phyloP scores from a whole-genome alignment of 2,329 filamentous ascomycete genomes.

The Monosporascus sp. region DNA sequence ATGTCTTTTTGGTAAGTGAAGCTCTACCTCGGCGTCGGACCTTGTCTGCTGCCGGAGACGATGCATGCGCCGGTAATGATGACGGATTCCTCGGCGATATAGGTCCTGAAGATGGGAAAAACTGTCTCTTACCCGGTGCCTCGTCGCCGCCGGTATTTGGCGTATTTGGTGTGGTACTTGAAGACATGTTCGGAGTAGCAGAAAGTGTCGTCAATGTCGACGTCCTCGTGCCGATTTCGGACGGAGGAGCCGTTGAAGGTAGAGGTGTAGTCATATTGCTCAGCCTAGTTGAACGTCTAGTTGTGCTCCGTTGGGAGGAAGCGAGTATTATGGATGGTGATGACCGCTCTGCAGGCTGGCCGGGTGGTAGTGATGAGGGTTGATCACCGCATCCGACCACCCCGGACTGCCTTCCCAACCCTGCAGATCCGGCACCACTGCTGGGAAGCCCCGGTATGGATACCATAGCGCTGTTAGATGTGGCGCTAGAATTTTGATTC shows the following conservation, averaged over 20 bases:
- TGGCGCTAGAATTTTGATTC: slow-evolving; percentile 13
- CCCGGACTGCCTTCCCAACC: slow-evolving; percentile 5
- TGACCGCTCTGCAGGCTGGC: slow-evolving; percentile 5
- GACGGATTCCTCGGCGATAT: neutral
- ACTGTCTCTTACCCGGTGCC: neutral
- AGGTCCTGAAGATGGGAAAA: neutral
- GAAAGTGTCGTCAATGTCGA: slow-evolving; percentile 23
- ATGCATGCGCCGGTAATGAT: slow-evolving; percentile 6
- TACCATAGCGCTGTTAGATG: slow-evolving; percentile 10
- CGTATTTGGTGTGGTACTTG: slow-evolving; percentile 20
- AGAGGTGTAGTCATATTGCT: slow-evolving; percentile 14
- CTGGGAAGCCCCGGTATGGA: slow-evolving; percentile 17
- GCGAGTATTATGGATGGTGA: slow-evolving; percentile 20
- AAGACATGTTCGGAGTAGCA: slow-evolving; percentile 20
- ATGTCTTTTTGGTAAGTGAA: slow-evolving; percentile 20
- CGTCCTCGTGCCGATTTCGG: slow-evolving; percentile 15
- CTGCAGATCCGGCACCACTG: neutral
- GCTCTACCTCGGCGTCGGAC: slow-evolving; percentile 21
- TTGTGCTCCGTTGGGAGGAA: slow-evolving; percentile 17
- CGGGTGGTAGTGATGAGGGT: slow-evolving; percentile 1
- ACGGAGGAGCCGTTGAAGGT: slow-evolving; percentile 9
- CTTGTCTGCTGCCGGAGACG: slow-evolving; percentile 14
- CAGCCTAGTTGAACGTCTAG: slow-evolving; percentile 14
- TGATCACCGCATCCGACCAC: slow-evolving; percentile 1
- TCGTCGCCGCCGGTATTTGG: slow-evolving; percentile 7